Conservation (phyloP, 2,329 filamentous ascomycete genomes). For the Trichoderma simmonsii region DNA sequence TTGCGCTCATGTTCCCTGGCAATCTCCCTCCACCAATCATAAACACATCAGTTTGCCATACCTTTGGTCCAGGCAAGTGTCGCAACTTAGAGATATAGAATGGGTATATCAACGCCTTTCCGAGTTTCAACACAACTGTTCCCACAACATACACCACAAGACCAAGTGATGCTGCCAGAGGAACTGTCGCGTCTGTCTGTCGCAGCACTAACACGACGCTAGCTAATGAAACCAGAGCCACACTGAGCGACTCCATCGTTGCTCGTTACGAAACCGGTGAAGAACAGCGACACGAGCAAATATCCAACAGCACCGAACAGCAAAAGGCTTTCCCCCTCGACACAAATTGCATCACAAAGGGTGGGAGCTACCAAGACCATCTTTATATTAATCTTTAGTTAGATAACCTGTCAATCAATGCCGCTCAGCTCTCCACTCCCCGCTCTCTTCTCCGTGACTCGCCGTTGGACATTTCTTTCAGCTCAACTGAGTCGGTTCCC, state of each 20-base stretch:
- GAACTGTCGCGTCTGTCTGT: not conserved
- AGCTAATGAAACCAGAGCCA: not conserved
- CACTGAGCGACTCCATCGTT: conserved; percentile 10
- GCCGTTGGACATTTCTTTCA: not conserved
- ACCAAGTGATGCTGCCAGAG: not conserved
- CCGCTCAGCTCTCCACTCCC: not conserved
- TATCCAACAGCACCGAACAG: not conserved
- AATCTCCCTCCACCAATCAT: too few relatives aligned
- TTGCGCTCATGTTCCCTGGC: not conserved
- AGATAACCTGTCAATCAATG: not conserved
- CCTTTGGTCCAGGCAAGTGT: conserved; percentile 16
- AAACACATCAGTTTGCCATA: not conserved
- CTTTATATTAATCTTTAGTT: not conserved
- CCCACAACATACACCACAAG: not conserved
- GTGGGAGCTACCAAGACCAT: not conserved
- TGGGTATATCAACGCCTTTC: conserved; percentile 8
- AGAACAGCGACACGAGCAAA: not conserved
- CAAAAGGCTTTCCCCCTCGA: not conserved
- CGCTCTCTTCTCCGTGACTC: too few relatives aligned
- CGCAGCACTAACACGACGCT: not conserved
- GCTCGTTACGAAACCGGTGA: not conserved
- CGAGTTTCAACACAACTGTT: not conserved
- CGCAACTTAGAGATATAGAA: conserved; percentile 11
- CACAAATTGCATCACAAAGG: not conserved
- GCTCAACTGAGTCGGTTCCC: not conserved